Percentiles rank a stretch among this genome's conserved stretches.
Conservation (phyloP, 495 filamentous ascomycete genomes). For the Corynascus novoguineensis region DNA sequence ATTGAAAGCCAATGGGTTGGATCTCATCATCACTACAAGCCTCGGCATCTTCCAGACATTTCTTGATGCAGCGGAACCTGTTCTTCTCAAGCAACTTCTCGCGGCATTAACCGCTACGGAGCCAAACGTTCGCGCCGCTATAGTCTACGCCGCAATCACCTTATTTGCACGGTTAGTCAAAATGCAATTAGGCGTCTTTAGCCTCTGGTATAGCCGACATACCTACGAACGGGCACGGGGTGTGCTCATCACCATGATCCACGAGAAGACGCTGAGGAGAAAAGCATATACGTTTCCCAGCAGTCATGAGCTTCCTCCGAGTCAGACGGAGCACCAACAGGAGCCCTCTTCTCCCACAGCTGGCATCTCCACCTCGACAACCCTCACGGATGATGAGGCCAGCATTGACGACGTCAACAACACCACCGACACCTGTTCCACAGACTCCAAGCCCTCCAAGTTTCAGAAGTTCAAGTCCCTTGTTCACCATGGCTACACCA, state of each 20-base stretch:
- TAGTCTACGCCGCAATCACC: conserved; percentile 61
- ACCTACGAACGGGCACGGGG: conserved; percentile 71
- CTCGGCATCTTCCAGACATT: conserved; percentile 58
- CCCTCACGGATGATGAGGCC: conserved; percentile 29
- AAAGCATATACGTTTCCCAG: conserved; percentile 58
- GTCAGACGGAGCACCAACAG: conserved; percentile 10
- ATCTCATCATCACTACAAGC: conserved; percentile 60
- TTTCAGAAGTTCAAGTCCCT: conserved; percentile 13
- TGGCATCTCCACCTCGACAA: conserved; percentile 19
- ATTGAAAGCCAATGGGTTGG: conserved; percentile 65
- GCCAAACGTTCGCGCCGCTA: conserved; percentile 47
- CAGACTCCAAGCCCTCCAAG: conserved; percentile 5
- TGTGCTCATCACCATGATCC: conserved; percentile 83
- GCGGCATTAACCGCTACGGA: conserved; percentile 55
- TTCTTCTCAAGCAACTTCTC: conserved; percentile 68
- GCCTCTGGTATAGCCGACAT: conserved; percentile 67
- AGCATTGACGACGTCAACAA: conserved; percentile 20
- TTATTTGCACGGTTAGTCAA: conserved; percentile 55
- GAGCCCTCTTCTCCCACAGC: conserved; percentile 10
- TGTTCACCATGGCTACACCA: conserved; percentile 10
- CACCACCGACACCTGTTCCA: conserved; percentile 16
- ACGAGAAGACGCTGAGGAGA: conserved; percentile 72
- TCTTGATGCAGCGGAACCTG: conserved; percentile 59
- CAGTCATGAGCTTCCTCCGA: not conserved
- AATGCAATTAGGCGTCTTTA: conserved; percentile 62